A percentile compares a stretch with the other conserved stretches of the same genome.
phyloP scores from a whole-genome alignment of 2,329 filamentous ascomycete species.

The Ophiostoma perfectum region DNA sequence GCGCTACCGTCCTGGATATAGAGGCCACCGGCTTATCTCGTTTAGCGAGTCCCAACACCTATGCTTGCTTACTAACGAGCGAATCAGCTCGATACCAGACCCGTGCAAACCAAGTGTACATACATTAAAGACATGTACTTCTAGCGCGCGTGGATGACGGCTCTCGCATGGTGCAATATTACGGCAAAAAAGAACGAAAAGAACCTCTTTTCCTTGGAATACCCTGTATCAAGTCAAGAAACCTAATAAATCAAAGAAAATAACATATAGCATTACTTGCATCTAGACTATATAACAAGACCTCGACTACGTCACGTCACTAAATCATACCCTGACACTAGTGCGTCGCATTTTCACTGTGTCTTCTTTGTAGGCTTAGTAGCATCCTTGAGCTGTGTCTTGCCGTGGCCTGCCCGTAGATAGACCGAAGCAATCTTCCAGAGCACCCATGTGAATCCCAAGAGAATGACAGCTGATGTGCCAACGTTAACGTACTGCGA shows the following conservation, averaged over 20 bases:
- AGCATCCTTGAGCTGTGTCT: slow-evolving; percentile 20
- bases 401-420: slow-evolving; percentile 33
- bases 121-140: not conserved
- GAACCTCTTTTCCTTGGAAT: not conserved
- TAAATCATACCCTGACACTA: too few relatives aligned
- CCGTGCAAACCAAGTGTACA: not conserved
- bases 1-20: too few relatives aligned
- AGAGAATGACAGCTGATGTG: slow-evolving; percentile 53
- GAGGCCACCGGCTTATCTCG: too few relatives aligned
- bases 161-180: not conserved
- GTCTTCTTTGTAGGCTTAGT: slow-evolving; percentile 28
- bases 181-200: not conserved
- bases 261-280: too few relatives aligned
- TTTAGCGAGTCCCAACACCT: too few relatives aligned
- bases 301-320: too few relatives aligned
- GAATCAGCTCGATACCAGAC: too few relatives aligned
- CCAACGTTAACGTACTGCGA: slow-evolving; percentile 47
- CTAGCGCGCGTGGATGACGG: not conserved
- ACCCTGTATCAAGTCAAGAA: not conserved
- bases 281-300: too few relatives aligned
- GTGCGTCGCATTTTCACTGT: slow-evolving; percentile 15
- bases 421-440: slow-evolving; percentile 50
- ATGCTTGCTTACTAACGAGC: too few relatives aligned
- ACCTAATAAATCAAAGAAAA: not conserved
- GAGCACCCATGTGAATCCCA: slow-evolving; percentile 66